Evolutionary conservation across 1,139 yeast species (phyloP), one percentile per base, ranked within the genome.

Genomic region (Kodamaea arcana): DNA sequence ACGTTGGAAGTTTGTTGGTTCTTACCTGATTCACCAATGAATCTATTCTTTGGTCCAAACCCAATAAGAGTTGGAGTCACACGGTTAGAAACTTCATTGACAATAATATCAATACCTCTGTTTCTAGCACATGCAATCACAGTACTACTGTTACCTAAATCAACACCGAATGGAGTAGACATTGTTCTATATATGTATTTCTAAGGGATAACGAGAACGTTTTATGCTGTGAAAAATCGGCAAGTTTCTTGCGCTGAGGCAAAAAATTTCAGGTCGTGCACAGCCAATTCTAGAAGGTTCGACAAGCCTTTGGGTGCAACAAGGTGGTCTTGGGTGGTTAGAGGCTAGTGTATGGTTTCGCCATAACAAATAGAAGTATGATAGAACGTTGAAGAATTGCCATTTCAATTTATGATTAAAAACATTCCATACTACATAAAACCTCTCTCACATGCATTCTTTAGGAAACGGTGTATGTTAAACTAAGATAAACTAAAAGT

Each of bases 71-170:
- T 71, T 45, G 99, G 98, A 27, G 99, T 92, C 48, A 94, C 67
- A 69, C 98, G 84, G 81, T 92, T 92, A 39, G 97, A 90, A 35
- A 92, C 98, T 67, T 92, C 99, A 64, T 94, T 94, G 70, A 92
- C 97, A 54, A 92, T 86, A 55, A 94, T 83, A 65, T 92, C 98
- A 62, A 94, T 92, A 59, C 97, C 97, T 74, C 97, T 82, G 79
- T 92, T 92, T 65, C 94, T 85, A 46, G 98, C 98, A 61, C 94
- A 95, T 31, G 97, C 97, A 59, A 92, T 78, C 50, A 90, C 97
- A 46, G 95, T 80, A 75, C 77, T 85, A 73, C 78, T 75, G 72
- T 88, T 88, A 72, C 99, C 99, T 62, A 92, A 82, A 80, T 92
- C 99, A 67, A 92, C 83, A 74, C 98, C 98, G 58, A 92, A 86